Base-by-base conservation (phyloP, 768 basidiomycete species). In the Mycena albidolilacea region DNA sequence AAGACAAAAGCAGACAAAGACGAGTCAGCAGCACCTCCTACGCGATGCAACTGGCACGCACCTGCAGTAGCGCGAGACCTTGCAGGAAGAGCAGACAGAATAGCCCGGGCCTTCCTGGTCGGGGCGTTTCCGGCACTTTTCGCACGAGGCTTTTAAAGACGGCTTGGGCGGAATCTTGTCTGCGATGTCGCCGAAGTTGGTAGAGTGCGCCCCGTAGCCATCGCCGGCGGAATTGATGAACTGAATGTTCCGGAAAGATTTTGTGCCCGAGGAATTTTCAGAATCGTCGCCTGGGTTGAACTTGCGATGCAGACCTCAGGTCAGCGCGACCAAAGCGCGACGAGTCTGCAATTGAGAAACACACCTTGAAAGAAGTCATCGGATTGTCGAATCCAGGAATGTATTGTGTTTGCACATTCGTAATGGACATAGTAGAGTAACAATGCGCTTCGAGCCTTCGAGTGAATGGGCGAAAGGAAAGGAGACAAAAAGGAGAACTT, bases 41-140 rank as follows among this genome's bases (percentile, higher is more conserved):
- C 19, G 55, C 14, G 23, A 38, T 5, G 38, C 6, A 54, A 30
- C 46, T 50, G 35, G 35, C 54, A 70, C 72, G 21, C 59, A 69
- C 72, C 67, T 73, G 57, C 67, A 73, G 46, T 73, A 73, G 21
- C 64, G 37, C 30, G 72, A 17, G 19, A 73, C n/a, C 17, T 73
- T 73, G 23, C 72, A 73, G 5, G 67, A 15, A 0, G 63, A 21
- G 17, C 72, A 73, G 35, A 37, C 12, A 2, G 63, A 23, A 43
- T 65, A 75, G 12, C 67, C 67, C 1, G 11, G 15, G 7, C 72
- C 72, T 8, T 38, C 21, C 64, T 73, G 72, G 63, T 73, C 68
- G 14, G 72, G 57, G 12, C 58, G 55, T 35, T 60, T 61, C 7
- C 68, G 14, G 35, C 72, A 73, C 19, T 60, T 66, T 30, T 70